Percentiles rank a stretch among this genome's conserved stretches.
These are phyloP conservation scores for Hibiscus syriacus DNA, from an alignment of 345 rosid species.

Conservation along the genomic window DNA sequence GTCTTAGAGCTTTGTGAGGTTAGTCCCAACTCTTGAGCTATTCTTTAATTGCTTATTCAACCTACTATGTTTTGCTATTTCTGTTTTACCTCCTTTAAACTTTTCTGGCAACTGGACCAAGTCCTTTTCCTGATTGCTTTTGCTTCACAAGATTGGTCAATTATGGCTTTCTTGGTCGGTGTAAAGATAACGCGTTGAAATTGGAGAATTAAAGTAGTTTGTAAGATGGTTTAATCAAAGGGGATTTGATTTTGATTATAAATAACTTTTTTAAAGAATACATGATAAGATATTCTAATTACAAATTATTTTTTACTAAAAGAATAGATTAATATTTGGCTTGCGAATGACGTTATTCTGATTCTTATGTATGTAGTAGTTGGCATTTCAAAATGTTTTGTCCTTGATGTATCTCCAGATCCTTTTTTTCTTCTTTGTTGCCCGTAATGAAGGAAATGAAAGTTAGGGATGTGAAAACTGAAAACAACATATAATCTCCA, in stretches of 20 bases:
- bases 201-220: too few species aligned
- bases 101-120: too few species aligned
- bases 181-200: not conserved
- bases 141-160: not conserved
- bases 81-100: not conserved
- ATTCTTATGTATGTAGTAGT: not conserved
- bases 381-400: constrained; percentile 1
- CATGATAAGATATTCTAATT: not conserved
- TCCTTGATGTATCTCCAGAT: not conserved
- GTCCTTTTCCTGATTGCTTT: too few species aligned
- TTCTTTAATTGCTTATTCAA: not conserved
- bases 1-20: constrained; percentile 14
- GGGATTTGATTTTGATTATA: too few species aligned
- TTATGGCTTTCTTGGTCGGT: not conserved
- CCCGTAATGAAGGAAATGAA: not conserved
- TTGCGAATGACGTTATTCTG: not conserved
- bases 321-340: not conserved
- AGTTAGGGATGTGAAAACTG: not conserved
- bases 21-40: not conserved
- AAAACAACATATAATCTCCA: not conserved
- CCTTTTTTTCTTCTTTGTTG: not conserved
- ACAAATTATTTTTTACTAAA: not conserved
- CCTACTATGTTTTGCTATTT: not conserved
- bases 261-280: not conserved
- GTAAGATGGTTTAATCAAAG: too few species aligned